Evolutionary conservation across 306 rosid genomes (phyloP), one percentile per base, ranked within the genome.

Genomic region (Casuarina equisetifolia): DNA sequence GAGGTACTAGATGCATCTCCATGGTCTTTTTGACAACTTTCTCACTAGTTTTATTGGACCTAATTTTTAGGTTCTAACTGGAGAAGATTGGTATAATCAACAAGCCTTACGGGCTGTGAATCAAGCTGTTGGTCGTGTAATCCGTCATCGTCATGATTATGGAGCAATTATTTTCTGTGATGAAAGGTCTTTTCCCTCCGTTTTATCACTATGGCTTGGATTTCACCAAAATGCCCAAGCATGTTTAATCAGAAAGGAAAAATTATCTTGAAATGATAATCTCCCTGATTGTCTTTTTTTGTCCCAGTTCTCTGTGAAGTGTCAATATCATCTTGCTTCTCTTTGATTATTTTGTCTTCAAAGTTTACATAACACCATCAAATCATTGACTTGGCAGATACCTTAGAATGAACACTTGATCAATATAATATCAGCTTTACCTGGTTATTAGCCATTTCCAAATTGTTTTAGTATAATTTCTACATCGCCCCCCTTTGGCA

Each of bases 51-150:
- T 81, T 50, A 55, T 78, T 80, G 79, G 57, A 72, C 50, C 39
- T 75, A 58, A 68, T 66, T 74, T 57, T 79, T 76, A 88, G 87
- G 84, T 63, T 90, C 81, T 94, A 70, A 90, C 88, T 4, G 97
- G 98, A 83, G 97, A 90, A 58, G 97, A 90, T 59, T 94, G 98
- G 98, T 94, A 94, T 82, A 92, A 84, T 79, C 98, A 94, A 74
- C 98, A 92, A 87, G 98, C 98, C 79, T 86, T 90, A 59, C 88
- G 97, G 80, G 98, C 98, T 58, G 97, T 94, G 84, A 94, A 94
- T 82, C 98, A 94, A 82, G 97, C 98, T 64, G 89, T 94, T 82
- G 98, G 98, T 63, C 98, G 98, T 83, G 97, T 94, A 58, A 94
- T 94, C 80, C 97, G 98, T 73, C 98, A 94, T 78, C 95, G 97